These are phyloP conservation scores for Piromyces sp. DNA, from an alignment of 192 early-diverging fungal genomes.

Conservation along the genomic window DNA sequence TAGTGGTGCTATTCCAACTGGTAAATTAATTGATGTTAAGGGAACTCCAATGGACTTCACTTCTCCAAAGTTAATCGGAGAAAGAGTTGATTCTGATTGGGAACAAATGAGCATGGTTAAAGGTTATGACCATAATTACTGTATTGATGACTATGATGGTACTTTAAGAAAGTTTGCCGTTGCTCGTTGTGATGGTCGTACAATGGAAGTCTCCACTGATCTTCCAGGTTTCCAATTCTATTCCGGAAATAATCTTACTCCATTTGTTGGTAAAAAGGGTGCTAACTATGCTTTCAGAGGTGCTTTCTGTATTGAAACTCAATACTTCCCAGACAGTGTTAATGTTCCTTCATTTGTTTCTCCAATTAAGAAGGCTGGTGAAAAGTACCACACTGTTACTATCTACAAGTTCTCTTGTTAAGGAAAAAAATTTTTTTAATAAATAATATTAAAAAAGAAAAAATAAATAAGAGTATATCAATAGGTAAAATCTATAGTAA, in stretches of 20 bases:
- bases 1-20: constrained; percentile 50
- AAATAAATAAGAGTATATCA: too few species aligned
- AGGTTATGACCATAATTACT: constrained; percentile 74
- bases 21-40: constrained; percentile 23
- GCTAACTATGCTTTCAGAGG: constrained; percentile 27
- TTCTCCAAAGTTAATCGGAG: not conserved
- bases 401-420: not conserved
- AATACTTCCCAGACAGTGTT: constrained; percentile 38
- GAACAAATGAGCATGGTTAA: constrained; percentile 25
- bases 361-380: not conserved
- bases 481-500: too few species aligned
- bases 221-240: constrained; percentile 69
- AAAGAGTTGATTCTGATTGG: constrained; percentile 38
- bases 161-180: not conserved
- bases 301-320: constrained; percentile 53
- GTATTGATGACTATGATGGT: constrained; percentile 16
- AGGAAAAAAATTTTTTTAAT: too few species aligned
- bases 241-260: constrained; percentile 53
- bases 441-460: too few species aligned
- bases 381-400: not conserved
- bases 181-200: constrained; percentile 6
- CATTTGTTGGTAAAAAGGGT: constrained; percentile 20
- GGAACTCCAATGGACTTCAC: constrained; percentile 33
- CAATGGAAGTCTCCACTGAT: constrained; percentile 41
- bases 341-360: constrained; percentile 18